Evolutionary conservation across 2,329 filamentous ascomycete genomes (phyloP).

Genomic region (Hypoxylon rubiginosum): DNA sequence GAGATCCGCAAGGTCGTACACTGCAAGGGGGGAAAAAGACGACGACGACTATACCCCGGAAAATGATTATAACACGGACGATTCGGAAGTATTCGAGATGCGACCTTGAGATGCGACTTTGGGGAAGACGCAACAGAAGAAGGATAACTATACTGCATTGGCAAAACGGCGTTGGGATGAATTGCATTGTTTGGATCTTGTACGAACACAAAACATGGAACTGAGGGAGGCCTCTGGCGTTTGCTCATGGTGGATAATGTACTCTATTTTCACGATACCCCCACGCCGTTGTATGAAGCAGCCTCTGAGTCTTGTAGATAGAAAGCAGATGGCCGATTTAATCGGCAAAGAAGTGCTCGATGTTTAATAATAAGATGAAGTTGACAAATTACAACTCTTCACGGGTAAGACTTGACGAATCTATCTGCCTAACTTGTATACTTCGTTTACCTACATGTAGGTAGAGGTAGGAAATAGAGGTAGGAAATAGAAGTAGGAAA

Average conservation of each 20-base stretch:
- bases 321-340: slow-evolving; percentile 12
- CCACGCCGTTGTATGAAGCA: slow-evolving; percentile 29
- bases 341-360: background rate
- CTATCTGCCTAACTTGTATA: background rate
- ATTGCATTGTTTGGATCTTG: slow-evolving; percentile 31
- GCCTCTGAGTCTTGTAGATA: slow-evolving; percentile 18
- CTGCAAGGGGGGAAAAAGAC: too few relatives aligned
- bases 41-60: background rate
- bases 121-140: background rate
- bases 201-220: slow-evolving; percentile 36
- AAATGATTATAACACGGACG: background rate
- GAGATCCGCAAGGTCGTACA: too few relatives aligned
- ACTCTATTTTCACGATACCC: slow-evolving; percentile 41
- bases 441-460: too few relatives aligned
- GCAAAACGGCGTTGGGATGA: slow-evolving; percentile 32
- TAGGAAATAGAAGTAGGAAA: too few relatives aligned
- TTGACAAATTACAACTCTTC: background rate
- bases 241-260: slow-evolving; percentile 35
- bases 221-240: slow-evolving; percentile 30
- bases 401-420: background rate
- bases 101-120: background rate
- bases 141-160: slow-evolving; percentile 23
- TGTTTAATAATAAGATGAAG: slow-evolving; percentile 5
- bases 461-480: too few relatives aligned
- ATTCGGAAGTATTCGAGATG: background rate